phyloP scores from a whole-genome alignment of 2,329 filamentous ascomycete species.

The Falciphora oryzae region DNA sequence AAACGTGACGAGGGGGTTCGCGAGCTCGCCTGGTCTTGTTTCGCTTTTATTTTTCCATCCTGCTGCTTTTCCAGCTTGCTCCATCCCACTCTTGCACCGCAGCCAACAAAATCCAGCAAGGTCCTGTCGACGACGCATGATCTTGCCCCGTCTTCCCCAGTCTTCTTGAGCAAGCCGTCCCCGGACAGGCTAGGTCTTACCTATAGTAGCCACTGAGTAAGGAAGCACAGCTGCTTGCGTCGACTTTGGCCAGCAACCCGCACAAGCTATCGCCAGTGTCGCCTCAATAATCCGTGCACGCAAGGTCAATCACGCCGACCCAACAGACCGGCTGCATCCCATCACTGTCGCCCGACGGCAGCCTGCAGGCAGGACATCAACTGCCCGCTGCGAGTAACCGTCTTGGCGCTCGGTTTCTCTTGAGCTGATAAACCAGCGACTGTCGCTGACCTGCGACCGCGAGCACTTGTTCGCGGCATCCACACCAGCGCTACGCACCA shows the following conservation, averaged over 20 bases:
- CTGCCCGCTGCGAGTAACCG: neutral
- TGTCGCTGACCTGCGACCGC: neutral
- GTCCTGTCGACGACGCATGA: neutral
- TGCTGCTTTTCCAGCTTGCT: neutral
- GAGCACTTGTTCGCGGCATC: neutral
- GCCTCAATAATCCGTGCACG: neutral
- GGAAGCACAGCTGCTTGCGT: neutral
- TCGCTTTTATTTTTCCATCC: neutral
- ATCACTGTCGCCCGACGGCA: neutral
- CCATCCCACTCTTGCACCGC: neutral
- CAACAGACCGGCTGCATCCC: neutral
- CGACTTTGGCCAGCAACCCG: too few species aligned
- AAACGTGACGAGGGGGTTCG: neutral
- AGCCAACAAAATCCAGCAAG: neutral
- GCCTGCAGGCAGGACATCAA: constrained; percentile 2
- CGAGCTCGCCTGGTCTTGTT: neutral
- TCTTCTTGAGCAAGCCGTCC: neutral
- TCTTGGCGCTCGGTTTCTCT: neutral
- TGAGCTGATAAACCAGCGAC: neutral
- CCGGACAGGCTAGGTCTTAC: neutral
- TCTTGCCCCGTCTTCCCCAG: neutral
- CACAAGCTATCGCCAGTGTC: neutral
- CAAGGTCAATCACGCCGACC: neutral
- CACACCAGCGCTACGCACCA: neutral
- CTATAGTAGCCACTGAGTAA: neutral